Base-by-base conservation (phyloP, 495 filamentous ascomycete species). In the Neurospora discreta region DNA sequence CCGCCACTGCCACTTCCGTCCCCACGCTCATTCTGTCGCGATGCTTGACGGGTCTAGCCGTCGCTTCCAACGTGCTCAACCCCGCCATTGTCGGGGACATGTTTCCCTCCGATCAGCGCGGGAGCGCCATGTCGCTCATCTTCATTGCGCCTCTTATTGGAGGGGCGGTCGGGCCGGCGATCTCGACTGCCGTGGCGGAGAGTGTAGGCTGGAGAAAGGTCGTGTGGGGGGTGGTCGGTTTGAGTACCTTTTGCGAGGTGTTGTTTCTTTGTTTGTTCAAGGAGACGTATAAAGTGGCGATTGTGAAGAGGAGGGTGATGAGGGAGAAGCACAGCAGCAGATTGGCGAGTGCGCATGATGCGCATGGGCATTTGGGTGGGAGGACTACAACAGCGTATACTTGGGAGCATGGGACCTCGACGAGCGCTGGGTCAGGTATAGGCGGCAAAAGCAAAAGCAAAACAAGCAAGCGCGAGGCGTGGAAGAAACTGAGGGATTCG, bases 11-110 rank as follows among this genome's bases (percentile, higher is more conserved):
- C 39, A 74, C 76, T 39, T 83, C 76, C 58, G 78, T 84, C 0
- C 68, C 77, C 0, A 70, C 84, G 36, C 82, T 89, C 38, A 83
- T 89, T 39, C 76, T 74, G 4, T 79, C 84, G 3, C 78, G 87
- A 7, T 82, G 83, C 33, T 71, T 89, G 65, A 87, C 85, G 0
- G 87, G 87, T 0, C 74, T 84, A 10, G 81, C 85, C 3, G 86
- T 88, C 3, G 85, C 86, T 1, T 80, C 78, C 11, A 87, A 88
- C 74, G 86, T 88, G 69, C 77, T 89, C 4, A 86, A 84, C 72
- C 87, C 87, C 1, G 87, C 87, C 23, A 84, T 89, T 44, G 85
- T 89, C 18, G 87, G 87, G 39, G 87, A 89, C 73, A 85, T 89
- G 60, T 89, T 87, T 71, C 75, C 76, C 0, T 74, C 82, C 0